Evolutionary conservation across 495 filamentous ascomycete genomes (phyloP), one percentile per base, ranked within the genome.

Genomic region (Neurospora discreta): DNA sequence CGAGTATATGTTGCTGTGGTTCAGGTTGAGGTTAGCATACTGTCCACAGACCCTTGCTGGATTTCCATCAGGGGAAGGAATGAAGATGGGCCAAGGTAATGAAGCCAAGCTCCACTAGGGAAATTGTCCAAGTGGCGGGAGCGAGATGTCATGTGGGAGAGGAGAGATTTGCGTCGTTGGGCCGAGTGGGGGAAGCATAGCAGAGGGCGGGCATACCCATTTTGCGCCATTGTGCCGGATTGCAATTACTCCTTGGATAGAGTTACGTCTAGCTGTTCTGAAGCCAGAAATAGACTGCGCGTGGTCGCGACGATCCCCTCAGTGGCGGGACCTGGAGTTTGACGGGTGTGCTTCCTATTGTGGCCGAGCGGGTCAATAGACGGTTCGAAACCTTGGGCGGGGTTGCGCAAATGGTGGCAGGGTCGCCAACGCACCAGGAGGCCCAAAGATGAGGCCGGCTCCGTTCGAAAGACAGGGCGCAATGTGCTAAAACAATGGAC

Each of bases 1-100:
- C 65, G 88, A 83, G 81, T 92, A 93, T 76, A 89, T 83, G 75
- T 87, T 89, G 75, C 76, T 74, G 71, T 58, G 52, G 52, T 60
- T 60, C 18, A 30, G 52, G 52, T 60, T 9, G 52, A 60, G 13
- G 52, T 65, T 65, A 65, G 52, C 52, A 65, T 65, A 16, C 16
- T 65, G 52, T 30, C 52, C 6, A 16, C 52, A 30, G 52, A 60
- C 23, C 52, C 26, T 36, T 36, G 33, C 33, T 8, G 2, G 52
- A 65, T 33, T 65, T 65, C 52, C 52, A 65, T 18, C 52, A 65
- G 52, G 52, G 52, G 52, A 65, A 65, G 52, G 52, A 33, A 65
- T 65, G 52, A 65, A 33, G 52, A 65, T 65, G 15, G 52, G 26
- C 52, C 52, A 65, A 65, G 52, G 52, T 36, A 65, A 65, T 65